Evolutionary conservation across 805 yeast species (phyloP).

Genomic region (Lipomyces orientalis): DNA sequence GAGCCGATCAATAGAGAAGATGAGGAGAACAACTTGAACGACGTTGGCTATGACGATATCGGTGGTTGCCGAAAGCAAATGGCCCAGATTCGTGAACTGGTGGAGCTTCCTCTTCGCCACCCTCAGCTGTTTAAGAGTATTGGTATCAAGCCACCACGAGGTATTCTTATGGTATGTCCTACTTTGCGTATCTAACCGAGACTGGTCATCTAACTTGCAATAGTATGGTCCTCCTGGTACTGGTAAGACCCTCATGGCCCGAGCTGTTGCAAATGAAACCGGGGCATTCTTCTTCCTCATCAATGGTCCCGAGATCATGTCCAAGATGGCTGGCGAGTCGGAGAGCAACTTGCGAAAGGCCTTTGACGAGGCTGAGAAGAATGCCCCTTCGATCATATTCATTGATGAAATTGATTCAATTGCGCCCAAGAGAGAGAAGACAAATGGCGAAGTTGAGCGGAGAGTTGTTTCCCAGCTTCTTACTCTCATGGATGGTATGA

Average conservation of each 20-base stretch:
- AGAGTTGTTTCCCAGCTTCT: slow-evolving; percentile 97
- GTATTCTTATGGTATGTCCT: slow-evolving; percentile 71
- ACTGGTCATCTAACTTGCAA: slow-evolving; percentile 37
- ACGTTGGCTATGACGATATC: slow-evolving; percentile 98
- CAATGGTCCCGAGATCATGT: slow-evolving; percentile 99
- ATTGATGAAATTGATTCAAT: slow-evolving; percentile 98
- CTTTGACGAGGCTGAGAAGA: slow-evolving; percentile 98
- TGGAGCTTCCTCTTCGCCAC: slow-evolving; percentile 96
- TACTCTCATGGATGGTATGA: slow-evolving; percentile 99
- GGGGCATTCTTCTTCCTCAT: slow-evolving; percentile 98
- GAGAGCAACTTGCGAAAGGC: slow-evolving; percentile 97
- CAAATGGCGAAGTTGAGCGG: slow-evolving; percentile 99
- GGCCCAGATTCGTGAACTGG: slow-evolving; percentile 99
- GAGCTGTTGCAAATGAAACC: slow-evolving; percentile 99
- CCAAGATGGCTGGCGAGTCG: slow-evolving; percentile 99
- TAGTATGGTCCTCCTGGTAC: slow-evolving; percentile 98
- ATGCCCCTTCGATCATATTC: slow-evolving; percentile 96
- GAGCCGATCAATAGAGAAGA: slow-evolving; percentile 98
- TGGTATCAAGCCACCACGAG: slow-evolving; percentile 99
- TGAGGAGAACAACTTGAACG: slow-evolving; percentile 94
- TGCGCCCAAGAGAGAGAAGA: slow-evolving; percentile 99
- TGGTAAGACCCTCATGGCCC: slow-evolving; percentile 98
- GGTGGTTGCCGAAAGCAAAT: slow-evolving; percentile 99
- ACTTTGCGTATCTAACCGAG: neutral
- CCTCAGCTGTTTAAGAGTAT: slow-evolving; percentile 97